Evolutionary conservation across 1,284 basidiomycete genomes (phyloP), one percentile per base, ranked within the genome.

Genomic region (Microbotryum lychnidis-dioicae): DNA sequence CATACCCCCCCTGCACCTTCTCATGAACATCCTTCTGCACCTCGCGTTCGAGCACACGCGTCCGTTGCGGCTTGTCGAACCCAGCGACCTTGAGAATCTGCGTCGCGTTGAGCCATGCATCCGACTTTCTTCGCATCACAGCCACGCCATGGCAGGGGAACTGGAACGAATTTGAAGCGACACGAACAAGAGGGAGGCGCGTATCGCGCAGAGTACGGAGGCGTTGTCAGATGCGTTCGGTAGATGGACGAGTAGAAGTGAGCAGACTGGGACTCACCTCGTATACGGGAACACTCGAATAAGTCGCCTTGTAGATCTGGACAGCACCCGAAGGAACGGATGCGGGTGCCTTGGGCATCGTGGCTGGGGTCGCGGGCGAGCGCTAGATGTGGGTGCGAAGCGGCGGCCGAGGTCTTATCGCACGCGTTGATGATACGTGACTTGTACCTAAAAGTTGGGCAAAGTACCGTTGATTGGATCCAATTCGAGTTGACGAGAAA

Each of bases 1-100:
- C 96, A 76, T 98, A 99, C 0, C 96, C 96, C 44, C 96, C 96
- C 76, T 99, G 96, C 1, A 99, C 92, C 76, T 99, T 99, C 77
- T 98, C 96, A 76, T 99, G 96, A 69, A 91, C 88, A 29, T 93
- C 96, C 77, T 97, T 97, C 76, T 99, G 96, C 3, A 99, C 87
- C 78, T 99, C 96, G 67, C 96, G 84, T 76, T 99, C 96, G 54
- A 98, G 82, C 16, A 99, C 93, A 62, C 96, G 85, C 60, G 96
- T 98, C 54, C 96, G 82, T 75, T 98, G 96, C 1, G 96, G 96
- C 76, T 99, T 99, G 79, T 99, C 96, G 71, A 98, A 97, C 12
- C 94, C 96, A 42, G 94, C 96, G 69, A 99, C 94, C 76, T 99
- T 98, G 74, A 98, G 84, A 65, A 98, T 97, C 77, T 99, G 96